phyloP scores from a whole-genome alignment of 441 rosid genomes.

The Eruca vesicaria region DNA sequence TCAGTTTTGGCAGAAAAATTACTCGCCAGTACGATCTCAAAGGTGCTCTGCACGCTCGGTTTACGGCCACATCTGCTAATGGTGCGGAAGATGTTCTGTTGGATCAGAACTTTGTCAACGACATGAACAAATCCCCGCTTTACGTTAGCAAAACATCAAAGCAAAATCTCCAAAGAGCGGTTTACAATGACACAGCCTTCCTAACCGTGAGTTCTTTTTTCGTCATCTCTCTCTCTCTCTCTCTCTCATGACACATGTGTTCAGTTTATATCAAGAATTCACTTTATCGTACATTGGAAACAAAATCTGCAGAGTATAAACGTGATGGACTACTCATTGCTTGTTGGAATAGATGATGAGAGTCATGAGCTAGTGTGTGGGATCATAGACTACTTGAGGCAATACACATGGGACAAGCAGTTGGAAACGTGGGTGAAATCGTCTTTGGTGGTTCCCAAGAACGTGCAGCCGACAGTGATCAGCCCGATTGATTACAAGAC shows the following conservation, averaged over 20 bases:
- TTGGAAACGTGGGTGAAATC: conserved; percentile 97
- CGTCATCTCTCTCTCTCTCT: background rate
- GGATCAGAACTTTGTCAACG: conserved; percentile 94
- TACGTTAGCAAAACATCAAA: conserved; percentile 80
- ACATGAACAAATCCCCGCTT: conserved; percentile 88
- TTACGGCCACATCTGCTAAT: conserved; percentile 49
- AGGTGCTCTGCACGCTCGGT: conserved; percentile 89
- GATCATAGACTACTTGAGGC: conserved; percentile 93
- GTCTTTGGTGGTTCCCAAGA: conserved; percentile 82
- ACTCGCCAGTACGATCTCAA: conserved; percentile 93
- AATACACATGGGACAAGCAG: conserved; percentile 98
- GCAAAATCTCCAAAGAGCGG: conserved; percentile 74
- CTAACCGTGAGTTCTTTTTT: conserved; percentile 68
- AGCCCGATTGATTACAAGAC: conserved; percentile 94
- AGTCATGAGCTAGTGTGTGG: conserved; percentile 86
- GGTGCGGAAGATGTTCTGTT: conserved; percentile 79
- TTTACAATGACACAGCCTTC: conserved; percentile 94
- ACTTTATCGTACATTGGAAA: background rate
- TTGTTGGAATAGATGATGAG: conserved; percentile 82
- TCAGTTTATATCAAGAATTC: background rate
- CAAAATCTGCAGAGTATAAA: conserved; percentile 63
- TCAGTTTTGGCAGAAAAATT: conserved; percentile 67
- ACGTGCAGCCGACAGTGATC: conserved; percentile 79
- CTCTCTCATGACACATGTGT: background rate
- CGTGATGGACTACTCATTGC: conserved; percentile 97